Conservation (phyloP, 1,284 basidiomycete species). For the Puccinia triticina region DNA sequence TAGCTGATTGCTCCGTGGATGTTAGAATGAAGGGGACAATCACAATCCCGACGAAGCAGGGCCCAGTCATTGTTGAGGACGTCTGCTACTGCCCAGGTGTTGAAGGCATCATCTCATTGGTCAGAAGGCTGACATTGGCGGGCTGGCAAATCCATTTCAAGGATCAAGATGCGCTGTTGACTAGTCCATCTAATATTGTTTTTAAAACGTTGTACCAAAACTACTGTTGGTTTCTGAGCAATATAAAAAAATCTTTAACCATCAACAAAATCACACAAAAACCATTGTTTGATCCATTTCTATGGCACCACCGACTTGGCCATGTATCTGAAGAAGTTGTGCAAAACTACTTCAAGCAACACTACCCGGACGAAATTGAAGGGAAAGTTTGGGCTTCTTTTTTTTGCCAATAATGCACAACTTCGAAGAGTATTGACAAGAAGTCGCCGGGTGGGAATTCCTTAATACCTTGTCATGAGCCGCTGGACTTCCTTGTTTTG, state of each 20-base stretch:
- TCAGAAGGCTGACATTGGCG: neutral
- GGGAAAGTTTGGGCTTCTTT: neutral
- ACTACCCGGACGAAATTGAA: neutral
- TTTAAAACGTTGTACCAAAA: neutral
- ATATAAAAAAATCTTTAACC: too few species aligned
- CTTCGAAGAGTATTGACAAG: neutral
- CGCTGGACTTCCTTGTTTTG: neutral
- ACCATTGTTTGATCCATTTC: neutral
- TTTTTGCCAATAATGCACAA: neutral
- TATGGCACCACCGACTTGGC: constrained; percentile 8
- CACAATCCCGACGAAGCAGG: neutral
- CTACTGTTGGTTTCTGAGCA: neutral
- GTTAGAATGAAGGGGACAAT: constrained; percentile 1
- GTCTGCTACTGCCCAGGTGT: neutral
- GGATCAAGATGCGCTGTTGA: neutral
- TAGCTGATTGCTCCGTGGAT: neutral
- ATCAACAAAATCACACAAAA: constrained; percentile 7
- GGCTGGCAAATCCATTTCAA: neutral
- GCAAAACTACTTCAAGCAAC: neutral
- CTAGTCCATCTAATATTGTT: neutral
- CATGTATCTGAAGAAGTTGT: neutral
- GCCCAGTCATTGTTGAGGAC: neutral
- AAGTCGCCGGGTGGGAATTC: neutral
- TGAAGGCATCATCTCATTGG: neutral
- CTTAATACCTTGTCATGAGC: neutral